phyloP scores from a whole-genome alignment of 2,329 filamentous ascomycete genomes.

The Clarireedia hainanense region DNA sequence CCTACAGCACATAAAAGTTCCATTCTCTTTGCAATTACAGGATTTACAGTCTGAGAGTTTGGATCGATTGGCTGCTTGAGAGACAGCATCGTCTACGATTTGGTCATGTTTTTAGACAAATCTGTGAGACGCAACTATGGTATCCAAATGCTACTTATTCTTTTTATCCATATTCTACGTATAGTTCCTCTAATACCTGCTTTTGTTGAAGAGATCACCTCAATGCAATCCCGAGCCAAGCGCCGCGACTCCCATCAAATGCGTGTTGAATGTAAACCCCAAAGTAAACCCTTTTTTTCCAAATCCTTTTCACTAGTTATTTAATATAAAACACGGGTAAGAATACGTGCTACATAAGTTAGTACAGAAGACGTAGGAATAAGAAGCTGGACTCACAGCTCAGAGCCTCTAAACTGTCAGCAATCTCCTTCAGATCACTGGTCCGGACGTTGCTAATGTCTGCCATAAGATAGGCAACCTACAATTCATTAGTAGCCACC shows the following conservation, averaged over 20 bases:
- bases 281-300: conserved; percentile 3
- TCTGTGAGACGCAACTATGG: too few species aligned
- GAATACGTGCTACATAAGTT: conserved; percentile 29
- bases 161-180: background rate
- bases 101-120: too few species aligned
- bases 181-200: conserved; percentile 3
- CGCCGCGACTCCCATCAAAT: conserved; percentile 24
- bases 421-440: conserved; percentile 77
- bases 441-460: conserved; percentile 84
- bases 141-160: background rate
- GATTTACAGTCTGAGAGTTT: too few species aligned
- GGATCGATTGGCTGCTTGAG: too few species aligned
- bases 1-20: too few species aligned
- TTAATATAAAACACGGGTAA: conserved; percentile 33
- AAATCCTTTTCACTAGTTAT: background rate
- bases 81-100: too few species aligned
- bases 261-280: conserved; percentile 9
- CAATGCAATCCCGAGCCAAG: conserved; percentile 11
- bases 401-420: conserved; percentile 72
- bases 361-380: background rate
- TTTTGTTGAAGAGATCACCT: conserved; percentile 20
- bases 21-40: too few species aligned
- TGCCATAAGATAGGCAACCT: conserved; percentile 93
- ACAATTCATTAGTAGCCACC: conserved; percentile 17
- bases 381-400: conserved; percentile 50